Percentiles rank a stretch among this genome's conserved stretches.
These are phyloP conservation scores for Pulveroboletus sp. DNA, from an alignment of 768 basidiomycete species.

Conservation along the genomic window DNA sequence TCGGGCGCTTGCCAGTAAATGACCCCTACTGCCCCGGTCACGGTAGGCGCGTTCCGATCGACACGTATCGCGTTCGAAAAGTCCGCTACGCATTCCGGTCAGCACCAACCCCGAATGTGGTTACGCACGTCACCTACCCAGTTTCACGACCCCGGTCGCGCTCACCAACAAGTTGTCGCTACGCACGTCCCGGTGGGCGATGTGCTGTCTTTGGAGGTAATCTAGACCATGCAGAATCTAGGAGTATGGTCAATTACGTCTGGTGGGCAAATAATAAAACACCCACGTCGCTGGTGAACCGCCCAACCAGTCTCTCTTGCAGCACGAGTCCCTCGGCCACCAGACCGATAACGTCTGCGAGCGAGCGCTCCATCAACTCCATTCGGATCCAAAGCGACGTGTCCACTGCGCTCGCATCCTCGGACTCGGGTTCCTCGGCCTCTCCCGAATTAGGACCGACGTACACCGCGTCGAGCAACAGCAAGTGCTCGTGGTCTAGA, in stretches of 20 bases:
- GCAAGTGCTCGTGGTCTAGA: slow-evolving; percentile 56
- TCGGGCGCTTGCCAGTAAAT: slow-evolving; percentile 84
- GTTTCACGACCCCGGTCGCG: slow-evolving; percentile 63
- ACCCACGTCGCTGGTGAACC: slow-evolving; percentile 76
- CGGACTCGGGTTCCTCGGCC: slow-evolving; percentile 23
- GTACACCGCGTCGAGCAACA: slow-evolving; percentile 67
- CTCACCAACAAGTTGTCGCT: slow-evolving; percentile 81
- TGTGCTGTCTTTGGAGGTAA: slow-evolving; percentile 58
- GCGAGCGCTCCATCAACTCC: slow-evolving; percentile 86
- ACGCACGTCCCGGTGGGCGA: slow-evolving; percentile 81
- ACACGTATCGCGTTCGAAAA: slow-evolving; percentile 75
- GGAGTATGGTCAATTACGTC: too few relatives aligned
- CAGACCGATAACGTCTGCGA: slow-evolving; percentile 74
- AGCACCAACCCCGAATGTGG: background rate
- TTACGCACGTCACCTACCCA: slow-evolving; percentile 45
- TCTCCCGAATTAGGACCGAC: slow-evolving; percentile 44
- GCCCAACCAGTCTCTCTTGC: slow-evolving; percentile 64
- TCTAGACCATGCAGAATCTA: slow-evolving; percentile 65
- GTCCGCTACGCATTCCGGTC: slow-evolving; percentile 50
- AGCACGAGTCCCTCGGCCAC: slow-evolving; percentile 59
- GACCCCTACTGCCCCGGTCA: slow-evolving; percentile 63
- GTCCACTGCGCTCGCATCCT: slow-evolving; percentile 29
- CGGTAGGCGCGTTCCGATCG: slow-evolving; percentile 44
- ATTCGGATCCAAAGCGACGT: slow-evolving; percentile 80
- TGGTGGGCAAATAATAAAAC: background rate